Evolutionary conservation across 2,329 filamentous ascomycete species (phyloP), one percentile per base, ranked within the genome.

Genomic region (Ophiostoma perfectum): DNA sequence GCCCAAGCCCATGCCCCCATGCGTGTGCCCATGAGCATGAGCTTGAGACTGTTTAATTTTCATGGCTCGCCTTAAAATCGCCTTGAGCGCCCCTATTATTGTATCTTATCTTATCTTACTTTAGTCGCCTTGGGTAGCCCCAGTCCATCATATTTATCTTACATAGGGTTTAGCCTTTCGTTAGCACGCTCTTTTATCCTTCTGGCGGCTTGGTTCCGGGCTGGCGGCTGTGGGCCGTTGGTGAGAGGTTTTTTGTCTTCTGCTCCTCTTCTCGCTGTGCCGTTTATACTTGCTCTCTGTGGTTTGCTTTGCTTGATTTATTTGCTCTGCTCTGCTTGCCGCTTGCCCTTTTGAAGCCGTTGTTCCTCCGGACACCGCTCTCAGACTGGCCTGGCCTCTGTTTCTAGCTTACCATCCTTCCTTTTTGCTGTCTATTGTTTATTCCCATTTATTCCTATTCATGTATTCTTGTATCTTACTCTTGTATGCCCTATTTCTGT

Each of bases 201-300:
- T 62, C 58, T 62, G 58, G 58, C 58, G 58, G 58, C 58, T 62
- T 62, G 36, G 27, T 39, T 9, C 58, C 14, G 36, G 36, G 16
- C 58, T 62, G 58, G 47, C 12, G 14, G 12, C 14, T 62, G 36
- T 62, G 38, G 36, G 58, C 14, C 36, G 36, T 14, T 36, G 27
- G 8, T 42, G 58, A 41, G 36, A n/a, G 58, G 38, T 9, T 39
- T n/a, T 62, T 41, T 62, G 58, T 11, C 8, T 36, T 14, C 38
- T 27, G 49, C 49, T 55, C 49, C 8, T 55, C 3, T 52, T n/a
- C 27, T 27, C 7, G n/a, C 8, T 16, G 16, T n/a, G 16, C 47
- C 18, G 18, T 12, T 55, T 55, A n/a, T 55, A 55, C 49, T 55
- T 55, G 9, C 18, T 55, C 49, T 11, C 7, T 55, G 27, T 55